Conservation (phyloP, 768 basidiomycete genomes). For the Pleurotus ostreatus region DNA sequence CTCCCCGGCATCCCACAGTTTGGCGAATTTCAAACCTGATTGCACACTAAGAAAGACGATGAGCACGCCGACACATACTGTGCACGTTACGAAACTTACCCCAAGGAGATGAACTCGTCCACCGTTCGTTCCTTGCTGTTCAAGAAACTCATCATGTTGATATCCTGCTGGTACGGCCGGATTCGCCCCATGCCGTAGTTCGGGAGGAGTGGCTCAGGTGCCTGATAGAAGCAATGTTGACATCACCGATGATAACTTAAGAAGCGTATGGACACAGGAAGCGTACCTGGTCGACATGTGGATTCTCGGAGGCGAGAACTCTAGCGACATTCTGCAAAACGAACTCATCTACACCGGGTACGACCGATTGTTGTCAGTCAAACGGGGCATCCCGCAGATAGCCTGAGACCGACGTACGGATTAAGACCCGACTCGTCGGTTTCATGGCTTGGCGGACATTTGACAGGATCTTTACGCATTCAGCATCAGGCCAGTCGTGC, state of each 20-base stretch:
- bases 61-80: neutral
- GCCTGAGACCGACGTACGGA: constrained; percentile 16
- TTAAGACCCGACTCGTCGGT: constrained; percentile 23
- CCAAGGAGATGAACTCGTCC: constrained; percentile 33
- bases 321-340: constrained; percentile 26
- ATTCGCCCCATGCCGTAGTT: constrained; percentile 42
- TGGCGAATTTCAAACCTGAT: constrained; percentile 30
- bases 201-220: constrained; percentile 42
- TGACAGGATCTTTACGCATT: constrained; percentile 22
- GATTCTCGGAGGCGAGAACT: neutral
- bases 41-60: neutral
- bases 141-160: constrained; percentile 39
- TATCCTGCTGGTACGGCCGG: constrained; percentile 37
- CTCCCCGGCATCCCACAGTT: constrained; percentile 33
- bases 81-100: constrained; percentile 11
- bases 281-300: constrained; percentile 3
- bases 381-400: too few species aligned
- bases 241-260: too few species aligned
- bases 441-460: constrained; percentile 25
- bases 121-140: constrained; percentile 42
- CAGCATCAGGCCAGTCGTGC: constrained; percentile 28
- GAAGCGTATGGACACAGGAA: neutral
- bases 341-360: constrained; percentile 27
- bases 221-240: constrained; percentile 14
- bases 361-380: too few species aligned